Percentiles rank a stretch among this genome's conserved stretches.
Evolutionary conservation across 345 rosid genomes (phyloP).

Genomic region (Melaleuca quinquenervia): DNA sequence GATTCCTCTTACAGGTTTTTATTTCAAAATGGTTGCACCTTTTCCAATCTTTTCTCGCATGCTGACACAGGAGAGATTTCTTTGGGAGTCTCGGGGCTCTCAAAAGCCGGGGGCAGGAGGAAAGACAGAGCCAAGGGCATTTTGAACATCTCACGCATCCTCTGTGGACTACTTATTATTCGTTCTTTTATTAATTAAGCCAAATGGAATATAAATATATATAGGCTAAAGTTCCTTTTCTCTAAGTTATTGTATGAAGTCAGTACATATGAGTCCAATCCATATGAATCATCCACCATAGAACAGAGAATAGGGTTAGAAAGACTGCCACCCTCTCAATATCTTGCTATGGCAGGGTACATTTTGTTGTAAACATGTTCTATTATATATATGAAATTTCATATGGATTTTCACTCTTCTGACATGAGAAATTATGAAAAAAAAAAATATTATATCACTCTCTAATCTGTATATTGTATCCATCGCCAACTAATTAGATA

Average conservation of each 20-base stretch:
- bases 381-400: neutral
- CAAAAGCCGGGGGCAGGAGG: constrained; percentile 11
- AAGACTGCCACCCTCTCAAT: neutral
- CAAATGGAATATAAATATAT: neutral
- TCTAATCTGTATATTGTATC: neutral
- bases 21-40: constrained; percentile 18
- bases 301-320: neutral
- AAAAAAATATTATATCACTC: neutral
- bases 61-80: constrained; percentile 19
- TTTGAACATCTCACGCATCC: neutral
- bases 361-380: neutral
- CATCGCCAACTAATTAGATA: rapidly evolving
- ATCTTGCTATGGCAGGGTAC: rapidly evolving
- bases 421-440: neutral
- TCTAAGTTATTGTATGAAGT: neutral
- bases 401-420: neutral
- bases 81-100: constrained; percentile 14
- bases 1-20: constrained; percentile 15
- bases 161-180: neutral
- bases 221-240: neutral
- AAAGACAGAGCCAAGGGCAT: neutral
- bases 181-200: neutral
- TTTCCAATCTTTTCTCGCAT: constrained; percentile 21
- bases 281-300: neutral
- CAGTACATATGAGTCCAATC: neutral